Conservation (phyloP, 2,329 filamentous ascomycete species). For the Penicillium sumatraense region DNA sequence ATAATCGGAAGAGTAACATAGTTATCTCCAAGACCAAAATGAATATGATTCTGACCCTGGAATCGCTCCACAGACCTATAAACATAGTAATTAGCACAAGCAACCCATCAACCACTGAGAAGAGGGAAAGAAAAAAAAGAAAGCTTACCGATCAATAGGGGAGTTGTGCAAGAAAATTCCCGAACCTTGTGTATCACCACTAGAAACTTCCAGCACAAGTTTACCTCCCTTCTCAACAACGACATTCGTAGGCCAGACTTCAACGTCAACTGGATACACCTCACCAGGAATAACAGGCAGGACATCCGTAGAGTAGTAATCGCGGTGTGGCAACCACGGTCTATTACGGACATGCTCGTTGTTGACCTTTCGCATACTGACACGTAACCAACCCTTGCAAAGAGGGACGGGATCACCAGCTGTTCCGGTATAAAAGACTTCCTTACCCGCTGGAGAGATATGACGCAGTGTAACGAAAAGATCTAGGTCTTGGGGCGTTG, state of each 20-base stretch:
- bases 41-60: conserved; percentile 53
- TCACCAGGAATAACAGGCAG: conserved; percentile 54
- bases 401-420: conserved; percentile 60
- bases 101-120: background rate
- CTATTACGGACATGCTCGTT: conserved; percentile 49
- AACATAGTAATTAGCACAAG: background rate
- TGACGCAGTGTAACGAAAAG: conserved; percentile 61
- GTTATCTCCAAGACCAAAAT: conserved; percentile 53
- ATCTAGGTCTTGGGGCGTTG: conserved; percentile 56
- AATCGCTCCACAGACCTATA: conserved; percentile 49
- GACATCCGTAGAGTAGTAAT: conserved; percentile 56
- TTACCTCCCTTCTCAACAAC: conserved; percentile 39
- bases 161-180: conserved; percentile 56
- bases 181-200: conserved; percentile 57
- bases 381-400: conserved; percentile 60
- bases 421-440: conserved; percentile 61
- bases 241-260: conserved; percentile 46
- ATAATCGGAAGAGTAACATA: conserved; percentile 56
- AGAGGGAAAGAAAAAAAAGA: background rate
- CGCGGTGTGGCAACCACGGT: conserved; percentile 53
- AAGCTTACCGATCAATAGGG: conserved; percentile 37
- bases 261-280: conserved; percentile 56
- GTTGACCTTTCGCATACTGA: conserved; percentile 56
- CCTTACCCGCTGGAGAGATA: conserved; percentile 54
- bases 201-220: conserved; percentile 37